Evolutionary conservation across 108 stramenopile species (phyloP).

Genomic region (Bacterosira constricta): DNA sequence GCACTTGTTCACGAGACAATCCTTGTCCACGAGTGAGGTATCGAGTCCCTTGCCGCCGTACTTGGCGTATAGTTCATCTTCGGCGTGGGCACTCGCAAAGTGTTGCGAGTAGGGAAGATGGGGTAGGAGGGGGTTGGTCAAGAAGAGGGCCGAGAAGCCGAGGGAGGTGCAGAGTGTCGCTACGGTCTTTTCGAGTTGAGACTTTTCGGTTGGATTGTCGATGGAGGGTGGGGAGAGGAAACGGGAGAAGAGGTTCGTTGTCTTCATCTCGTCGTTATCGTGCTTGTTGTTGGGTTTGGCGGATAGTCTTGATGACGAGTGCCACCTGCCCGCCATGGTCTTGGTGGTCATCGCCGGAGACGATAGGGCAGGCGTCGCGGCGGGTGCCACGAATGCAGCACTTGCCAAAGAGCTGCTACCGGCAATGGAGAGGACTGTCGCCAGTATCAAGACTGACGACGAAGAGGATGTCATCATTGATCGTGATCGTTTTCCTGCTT

Average conservation of each 20-base stretch:
- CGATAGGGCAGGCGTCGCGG: not conserved
- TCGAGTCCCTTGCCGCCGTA: slow-evolving; percentile 88
- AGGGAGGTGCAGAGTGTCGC: slow-evolving; percentile 43
- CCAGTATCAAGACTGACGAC: slow-evolving; percentile 5
- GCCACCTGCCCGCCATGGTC: not conserved
- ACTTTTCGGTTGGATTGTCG: slow-evolving; percentile 20
- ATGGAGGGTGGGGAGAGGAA: not conserved
- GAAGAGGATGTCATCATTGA: slow-evolving; percentile 11
- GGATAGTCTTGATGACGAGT: not conserved
- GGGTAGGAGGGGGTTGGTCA: slow-evolving; percentile 46
- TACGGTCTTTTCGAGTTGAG: slow-evolving; percentile 35
- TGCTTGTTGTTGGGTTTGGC: not conserved
- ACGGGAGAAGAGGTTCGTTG: not conserved
- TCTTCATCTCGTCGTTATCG: not conserved
- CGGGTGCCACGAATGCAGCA: not conserved
- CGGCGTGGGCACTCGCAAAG: slow-evolving; percentile 66
- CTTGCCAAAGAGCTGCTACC: not conserved
- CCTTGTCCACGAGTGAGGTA: slow-evolving; percentile 84
- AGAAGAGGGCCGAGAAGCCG: slow-evolving; percentile 46
- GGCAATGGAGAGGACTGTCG: slow-evolving; percentile 11
- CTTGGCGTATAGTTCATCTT: slow-evolving; percentile 86
- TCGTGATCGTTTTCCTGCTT: slow-evolving; percentile 16
- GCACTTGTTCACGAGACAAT: slow-evolving; percentile 85
- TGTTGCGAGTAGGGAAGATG: slow-evolving; percentile 34
- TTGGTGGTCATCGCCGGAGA: not conserved